These are phyloP conservation scores for Rhinocladiella similis DNA, from an alignment of 2,329 filamentous ascomycete genomes.

Conservation along the genomic window DNA sequence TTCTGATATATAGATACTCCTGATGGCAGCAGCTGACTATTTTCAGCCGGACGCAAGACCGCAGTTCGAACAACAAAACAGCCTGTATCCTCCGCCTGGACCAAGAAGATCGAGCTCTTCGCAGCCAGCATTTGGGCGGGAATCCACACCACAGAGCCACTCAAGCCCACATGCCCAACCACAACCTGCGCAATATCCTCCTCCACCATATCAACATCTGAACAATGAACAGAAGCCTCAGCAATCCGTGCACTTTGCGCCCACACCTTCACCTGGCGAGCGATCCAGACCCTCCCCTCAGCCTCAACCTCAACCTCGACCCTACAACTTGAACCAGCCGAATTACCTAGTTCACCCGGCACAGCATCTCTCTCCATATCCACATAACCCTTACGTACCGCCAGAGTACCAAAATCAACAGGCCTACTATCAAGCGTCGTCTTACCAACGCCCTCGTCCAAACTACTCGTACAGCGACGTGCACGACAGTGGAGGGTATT, in stretches of 20 bases:
- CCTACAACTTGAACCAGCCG: constrained; percentile 15
- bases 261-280: constrained; percentile 1
- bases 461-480: constrained; percentile 8
- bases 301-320: constrained; percentile 5
- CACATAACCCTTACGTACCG: constrained; percentile 14
- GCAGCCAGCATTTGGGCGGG: constrained; percentile 10
- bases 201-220: constrained; percentile 26
- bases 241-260: constrained; percentile 26
- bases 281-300: constrained; percentile 23
- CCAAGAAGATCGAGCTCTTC: constrained; percentile 16
- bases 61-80: constrained; percentile 13
- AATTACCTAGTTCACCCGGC: constrained; percentile 13
- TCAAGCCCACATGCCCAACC: constrained; percentile 15
- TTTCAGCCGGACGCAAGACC: constrained; percentile 20
- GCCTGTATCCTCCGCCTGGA: constrained; percentile 12
- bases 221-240: constrained; percentile 14
- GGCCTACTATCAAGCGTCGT: constrained; percentile 4
- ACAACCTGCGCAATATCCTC: constrained; percentile 13
- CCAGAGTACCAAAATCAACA: constrained; percentile 18
- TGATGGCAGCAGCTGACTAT: constrained; percentile 30
- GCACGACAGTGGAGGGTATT: constrained; percentile 18
- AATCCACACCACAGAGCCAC: constrained; percentile 8
- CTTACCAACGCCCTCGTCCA: constrained; percentile 3
- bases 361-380: constrained; percentile 13
- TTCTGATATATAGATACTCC: background rate